Evolutionary conservation across 768 basidiomycete species (phyloP), one percentile per base, ranked within the genome.

Genomic region (Tulasnella sp.): DNA sequence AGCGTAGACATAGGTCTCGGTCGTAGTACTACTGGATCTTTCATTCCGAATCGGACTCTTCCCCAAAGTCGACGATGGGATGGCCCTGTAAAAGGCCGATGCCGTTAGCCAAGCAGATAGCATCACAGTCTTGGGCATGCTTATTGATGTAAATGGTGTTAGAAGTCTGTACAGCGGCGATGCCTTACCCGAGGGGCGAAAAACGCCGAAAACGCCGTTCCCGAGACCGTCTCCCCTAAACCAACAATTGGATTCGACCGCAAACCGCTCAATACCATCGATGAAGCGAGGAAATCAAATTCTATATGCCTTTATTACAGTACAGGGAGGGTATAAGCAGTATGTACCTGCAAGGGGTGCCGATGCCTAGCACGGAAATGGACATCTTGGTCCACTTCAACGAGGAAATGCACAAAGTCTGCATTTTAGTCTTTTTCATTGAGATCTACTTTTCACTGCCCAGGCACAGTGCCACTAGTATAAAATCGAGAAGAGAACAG

Each of bases 401-500:
- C 24, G 21, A 52, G 48, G 48, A 24, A 21, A 3, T 24, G 5
- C 48, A 52, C 48, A 19, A 24, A 21, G 1, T 3, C 3, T 2
- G 34, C 39, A 34, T 21, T 52, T 71, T 71, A 40, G 2, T 24
- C 27, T 34, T n/a, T 71, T 27, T 40, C 21, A 6, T 40, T 52
- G 48, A 24, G 48, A 52, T 21, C 48, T 52, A 21, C 39, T 40
- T 38, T 74, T 74, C 19, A 74, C 44, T 24, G 34, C 72, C 72
- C 72, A 74, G 19, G 72, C 72, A 18, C 72, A 74, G 9, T 34
- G 6, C 72, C 72, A 74, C 72, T 74, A 74, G 18, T 68, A 31
- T 68, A 10, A 68, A 27, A 34, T 14, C 2, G 0, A 74, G 8
- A 8, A 24, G 72, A 39, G n/a, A 42, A 16, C 1, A 16, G 27